Conservation (phyloP, 345 rosid genomes). For the Excoecaria agallocha region DNA sequence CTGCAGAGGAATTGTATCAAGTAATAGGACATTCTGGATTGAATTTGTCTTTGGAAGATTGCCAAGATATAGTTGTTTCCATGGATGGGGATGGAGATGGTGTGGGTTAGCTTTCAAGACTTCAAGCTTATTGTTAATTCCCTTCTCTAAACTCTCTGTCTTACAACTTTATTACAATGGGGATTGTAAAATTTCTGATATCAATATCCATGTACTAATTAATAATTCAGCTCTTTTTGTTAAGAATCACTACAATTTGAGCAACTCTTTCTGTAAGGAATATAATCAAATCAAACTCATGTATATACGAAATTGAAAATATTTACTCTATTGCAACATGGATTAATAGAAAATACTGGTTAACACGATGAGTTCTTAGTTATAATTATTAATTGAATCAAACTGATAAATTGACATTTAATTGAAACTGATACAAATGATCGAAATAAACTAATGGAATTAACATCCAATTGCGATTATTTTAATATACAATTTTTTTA, state of each 20-base stretch:
- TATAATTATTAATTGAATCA: too few species aligned
- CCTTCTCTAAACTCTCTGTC: conserved; percentile 22
- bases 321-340: too few species aligned
- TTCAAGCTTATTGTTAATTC: conserved; percentile 34
- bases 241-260: too few species aligned
- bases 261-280: background rate
- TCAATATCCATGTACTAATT: background rate
- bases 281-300: background rate
- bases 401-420: too few species aligned
- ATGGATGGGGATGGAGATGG: conserved; percentile 59
- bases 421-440: too few species aligned
- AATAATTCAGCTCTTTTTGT: background rate
- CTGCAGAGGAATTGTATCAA: conserved; percentile 41
- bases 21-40: conserved; percentile 24
- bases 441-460: too few species aligned
- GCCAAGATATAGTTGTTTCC: conserved; percentile 40
- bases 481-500: too few species aligned
- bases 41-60: conserved; percentile 31
- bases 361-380: too few species aligned
- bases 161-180: too few species aligned
- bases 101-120: conserved; percentile 40
- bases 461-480: too few species aligned
- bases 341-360: too few species aligned
- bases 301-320: too few species aligned
- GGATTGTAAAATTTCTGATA: background rate